Evolutionary conservation across 305 asterid genomes (phyloP), one percentile per base, ranked within the genome.

Genomic region (Solanum hybrid): DNA sequence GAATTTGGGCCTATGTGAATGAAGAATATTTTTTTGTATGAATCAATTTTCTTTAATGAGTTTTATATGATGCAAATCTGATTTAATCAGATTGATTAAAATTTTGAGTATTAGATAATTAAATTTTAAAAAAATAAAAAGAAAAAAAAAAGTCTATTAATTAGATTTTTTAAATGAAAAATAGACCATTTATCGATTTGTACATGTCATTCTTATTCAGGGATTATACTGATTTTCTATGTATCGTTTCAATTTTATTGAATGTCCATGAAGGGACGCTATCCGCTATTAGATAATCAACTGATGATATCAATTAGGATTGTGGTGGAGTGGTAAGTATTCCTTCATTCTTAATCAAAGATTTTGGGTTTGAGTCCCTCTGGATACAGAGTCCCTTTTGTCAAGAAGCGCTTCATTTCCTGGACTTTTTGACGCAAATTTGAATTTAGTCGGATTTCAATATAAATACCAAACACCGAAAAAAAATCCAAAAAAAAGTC

Each of bases 271-370:
- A 61, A 61, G 8, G 11, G 10, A 61, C 11, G 24, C 2, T 61
- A 20, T 61, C 26, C 10, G 68, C 1, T 17, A 41, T 41, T 41
- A 41, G 2, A 41, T 41, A 41, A 41, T 41, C 57, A 41, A 41
- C 6, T 41, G 0, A 41, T 41, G 20, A 41, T 41, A 4, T 0
- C 7, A 41, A 0, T 13, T 12, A 41, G 7, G 20, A 0, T 13
- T 41, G 61, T 41, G 61, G 0, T 41, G 6, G 7, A 13, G 1
- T 41, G 20, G 0, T 41, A 41, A 41, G 3, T 41, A 41, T 2
- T 41, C 17, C 0, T 41, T 41, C 1, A 13, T 41, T 13, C 61
- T 41, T 41, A 13, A 4, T 41, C 20, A 2, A 5, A 41, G 3
- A 2, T 41, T 1, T 13, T 0, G 7, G 3, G 6, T 13, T 1